A percentile compares a stretch with the other conserved stretches of the same genome.
phyloP scores from a whole-genome alignment of 2,329 filamentous ascomycete genomes.

The Venturia carpophila region DNA sequence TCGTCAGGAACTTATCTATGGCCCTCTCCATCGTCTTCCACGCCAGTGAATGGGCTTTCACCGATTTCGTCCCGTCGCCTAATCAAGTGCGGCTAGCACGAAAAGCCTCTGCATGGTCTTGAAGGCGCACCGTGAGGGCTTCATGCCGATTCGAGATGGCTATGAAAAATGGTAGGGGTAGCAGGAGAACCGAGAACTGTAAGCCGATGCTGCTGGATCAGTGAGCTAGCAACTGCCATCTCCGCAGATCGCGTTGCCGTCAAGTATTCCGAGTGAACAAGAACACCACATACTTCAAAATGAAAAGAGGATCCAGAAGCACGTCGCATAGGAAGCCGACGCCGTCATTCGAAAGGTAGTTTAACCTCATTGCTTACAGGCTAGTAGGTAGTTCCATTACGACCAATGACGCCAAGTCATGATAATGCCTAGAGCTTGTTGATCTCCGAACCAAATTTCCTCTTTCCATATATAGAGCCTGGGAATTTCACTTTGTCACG shows the following conservation, averaged over 20 bases:
- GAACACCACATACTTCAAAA: not conserved
- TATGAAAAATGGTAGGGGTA: too few species aligned
- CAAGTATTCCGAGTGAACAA: not conserved
- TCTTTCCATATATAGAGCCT: not conserved
- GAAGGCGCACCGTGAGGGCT: too few species aligned
- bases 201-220: not conserved
- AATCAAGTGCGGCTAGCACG: too few species aligned
- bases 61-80: too few species aligned
- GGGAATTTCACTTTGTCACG: not conserved
- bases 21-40: too few species aligned
- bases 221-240: not conserved
- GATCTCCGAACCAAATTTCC: not conserved
- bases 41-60: too few species aligned
- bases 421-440: not conserved
- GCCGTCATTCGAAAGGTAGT: not conserved
- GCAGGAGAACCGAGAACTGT: too few species aligned
- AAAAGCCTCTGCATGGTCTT: too few species aligned
- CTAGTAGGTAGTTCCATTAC: too few species aligned
- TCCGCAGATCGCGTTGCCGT: not conserved
- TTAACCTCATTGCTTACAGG: not conserved
- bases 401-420: constrained; percentile 2
- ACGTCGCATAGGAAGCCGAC: not conserved
- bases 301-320: not conserved
- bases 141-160: not conserved
- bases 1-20: too few species aligned